A percentile compares a stretch with the other conserved stretches of the same genome.
Evolutionary conservation across 192 early-diverging fungal genomes (phyloP).

Genomic region (Entophlyctis luteolus): DNA sequence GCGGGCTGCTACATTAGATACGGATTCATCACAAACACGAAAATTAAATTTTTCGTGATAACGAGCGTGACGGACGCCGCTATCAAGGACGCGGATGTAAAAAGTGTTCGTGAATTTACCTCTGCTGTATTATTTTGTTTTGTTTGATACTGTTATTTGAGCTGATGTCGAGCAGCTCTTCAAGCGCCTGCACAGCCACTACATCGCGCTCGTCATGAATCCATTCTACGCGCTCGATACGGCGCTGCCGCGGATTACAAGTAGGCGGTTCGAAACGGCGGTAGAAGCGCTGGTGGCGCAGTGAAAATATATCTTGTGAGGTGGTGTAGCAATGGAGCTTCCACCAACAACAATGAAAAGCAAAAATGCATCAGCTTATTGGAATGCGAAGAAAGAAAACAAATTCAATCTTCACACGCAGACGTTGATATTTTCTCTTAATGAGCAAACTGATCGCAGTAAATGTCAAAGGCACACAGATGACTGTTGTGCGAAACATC

Average conservation of each 20-base stretch:
- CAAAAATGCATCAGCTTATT: too few relatives aligned
- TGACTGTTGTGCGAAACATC: too few relatives aligned
- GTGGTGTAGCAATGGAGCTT: too few relatives aligned
- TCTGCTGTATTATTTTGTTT: neutral
- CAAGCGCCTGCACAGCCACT: slow-evolving; percentile 77
- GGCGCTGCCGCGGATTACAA: slow-evolving; percentile 5
- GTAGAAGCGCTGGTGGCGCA: slow-evolving; percentile 8
- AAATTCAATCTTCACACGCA: too few relatives aligned
- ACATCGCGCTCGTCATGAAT: slow-evolving; percentile 74
- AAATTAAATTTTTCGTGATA: slow-evolving; percentile 61
- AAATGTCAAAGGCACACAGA: too few relatives aligned
- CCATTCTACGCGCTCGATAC: slow-evolving; percentile 79
- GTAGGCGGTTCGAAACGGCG: slow-evolving; percentile 2
- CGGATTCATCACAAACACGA: slow-evolving; percentile 86
- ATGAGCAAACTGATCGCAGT: too few relatives aligned
- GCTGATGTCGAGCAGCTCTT: slow-evolving; percentile 55
- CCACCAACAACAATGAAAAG: too few relatives aligned
- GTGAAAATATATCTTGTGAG: neutral
- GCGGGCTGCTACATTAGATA: slow-evolving; percentile 46
- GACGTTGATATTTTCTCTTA: too few relatives aligned
- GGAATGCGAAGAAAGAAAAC: too few relatives aligned
- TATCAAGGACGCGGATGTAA: slow-evolving; percentile 79
- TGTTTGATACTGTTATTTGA: neutral
- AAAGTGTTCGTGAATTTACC: slow-evolving; percentile 49
- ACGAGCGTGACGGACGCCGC: slow-evolving; percentile 52